Conservation (phyloP, 2,329 filamentous ascomycete species). For the Xylariaceae sp. region DNA sequence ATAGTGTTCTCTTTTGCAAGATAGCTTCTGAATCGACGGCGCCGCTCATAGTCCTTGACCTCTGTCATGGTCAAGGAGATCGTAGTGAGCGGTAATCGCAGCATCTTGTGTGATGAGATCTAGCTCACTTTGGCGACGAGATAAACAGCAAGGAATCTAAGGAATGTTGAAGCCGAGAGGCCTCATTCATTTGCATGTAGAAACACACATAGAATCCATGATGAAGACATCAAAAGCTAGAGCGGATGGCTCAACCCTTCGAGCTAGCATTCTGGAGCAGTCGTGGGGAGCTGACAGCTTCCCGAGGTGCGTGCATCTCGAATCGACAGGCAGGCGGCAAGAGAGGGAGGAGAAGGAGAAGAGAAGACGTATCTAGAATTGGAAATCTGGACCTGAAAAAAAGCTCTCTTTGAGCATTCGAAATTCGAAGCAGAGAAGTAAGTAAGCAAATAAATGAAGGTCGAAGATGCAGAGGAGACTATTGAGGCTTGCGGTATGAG, state of each 20-base stretch:
- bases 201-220: background rate
- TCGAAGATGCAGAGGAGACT: background rate
- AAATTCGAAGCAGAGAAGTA: background rate
- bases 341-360: background rate
- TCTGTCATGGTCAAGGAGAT: slow-evolving; percentile 39
- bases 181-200: background rate
- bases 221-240: background rate
- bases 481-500: background rate
- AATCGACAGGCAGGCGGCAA: background rate
- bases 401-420: background rate
- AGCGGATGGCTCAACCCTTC: background rate
- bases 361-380: background rate
- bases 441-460: background rate
- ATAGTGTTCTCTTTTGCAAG: slow-evolving; percentile 28
- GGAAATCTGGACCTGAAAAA: slow-evolving; percentile 1
- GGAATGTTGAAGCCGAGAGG: background rate
- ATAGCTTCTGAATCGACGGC: slow-evolving; percentile 32
- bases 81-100: slow-evolving; percentile 38
- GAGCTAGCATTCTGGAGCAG: background rate
- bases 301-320: background rate
- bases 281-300: background rate
- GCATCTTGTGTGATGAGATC: slow-evolving; percentile 31
- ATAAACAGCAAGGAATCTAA: background rate
- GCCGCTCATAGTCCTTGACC: slow-evolving; percentile 37
- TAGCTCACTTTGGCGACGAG: background rate